phyloP scores from a whole-genome alignment of 176 grass and related monocot species.

The Aegilops bicornis region DNA sequence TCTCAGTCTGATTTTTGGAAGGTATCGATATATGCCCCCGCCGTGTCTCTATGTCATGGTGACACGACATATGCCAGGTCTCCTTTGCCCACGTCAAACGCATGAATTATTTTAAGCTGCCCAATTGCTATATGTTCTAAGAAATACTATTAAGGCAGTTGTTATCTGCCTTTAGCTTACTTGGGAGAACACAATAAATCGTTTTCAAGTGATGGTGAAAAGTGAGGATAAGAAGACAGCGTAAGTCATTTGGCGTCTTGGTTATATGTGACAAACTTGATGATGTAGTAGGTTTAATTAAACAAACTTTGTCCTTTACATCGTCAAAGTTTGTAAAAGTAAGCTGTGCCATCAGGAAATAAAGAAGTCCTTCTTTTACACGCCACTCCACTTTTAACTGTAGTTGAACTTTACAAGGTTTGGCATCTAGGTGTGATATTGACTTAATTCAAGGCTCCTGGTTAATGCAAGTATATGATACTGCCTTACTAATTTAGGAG shows the following conservation, averaged over 20 bases:
- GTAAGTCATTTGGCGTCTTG: conserved; percentile 9
- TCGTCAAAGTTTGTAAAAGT: background rate
- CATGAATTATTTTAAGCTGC: conserved; percentile 16
- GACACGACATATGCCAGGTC: background rate
- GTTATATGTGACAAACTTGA: background rate
- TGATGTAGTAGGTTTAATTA: background rate
- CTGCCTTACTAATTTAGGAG: conserved; percentile 3
- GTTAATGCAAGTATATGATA: conserved; percentile 20
- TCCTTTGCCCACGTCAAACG: conserved; percentile 3
- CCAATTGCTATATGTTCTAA: background rate
- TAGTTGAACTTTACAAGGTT: background rate
- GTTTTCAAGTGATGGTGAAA: background rate
- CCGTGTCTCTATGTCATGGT: background rate
- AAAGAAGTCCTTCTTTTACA: conserved; percentile 9
- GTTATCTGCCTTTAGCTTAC: conserved; percentile 13
- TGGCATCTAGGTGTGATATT: conserved; percentile 19
- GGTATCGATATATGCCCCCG: background rate
- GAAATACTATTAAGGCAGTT: conserved; percentile 10
- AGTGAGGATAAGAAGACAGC: background rate
- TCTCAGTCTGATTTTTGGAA: conserved; percentile 16
- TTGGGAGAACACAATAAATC: background rate
- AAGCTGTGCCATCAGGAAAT: background rate
- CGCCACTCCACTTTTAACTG: background rate
- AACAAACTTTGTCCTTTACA: conserved; percentile 11
- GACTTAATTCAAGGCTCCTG: background rate